Base-by-base conservation (phyloP, 108 stramenopile species). In the Conticribra guillardii region DNA sequence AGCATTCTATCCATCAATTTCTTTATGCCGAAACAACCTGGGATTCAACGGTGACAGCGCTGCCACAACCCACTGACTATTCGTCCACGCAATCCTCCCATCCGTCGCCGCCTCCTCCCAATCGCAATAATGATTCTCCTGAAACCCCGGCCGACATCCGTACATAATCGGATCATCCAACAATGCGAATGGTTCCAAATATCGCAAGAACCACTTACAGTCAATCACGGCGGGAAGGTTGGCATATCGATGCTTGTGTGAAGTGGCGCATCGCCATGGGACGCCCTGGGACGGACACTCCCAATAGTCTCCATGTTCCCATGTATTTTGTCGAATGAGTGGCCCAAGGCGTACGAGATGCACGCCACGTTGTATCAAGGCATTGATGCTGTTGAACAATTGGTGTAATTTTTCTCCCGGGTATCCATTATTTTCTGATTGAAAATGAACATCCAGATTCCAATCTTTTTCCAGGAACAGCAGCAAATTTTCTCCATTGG, bases 381-480 rank as follows among this genome's bases (percentile, higher is more conserved):
- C 37, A 27, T 41, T 61, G 34, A 44, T 27, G 21, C 60, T 61
- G 9, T 14, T 4, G 19, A 61, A 61, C n/a, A 61, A 29, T 8
- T 34, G 37, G 9, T 34, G 7, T 4, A 46, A 33, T 5, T 19
- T 4, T 4, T 33, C 19, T n/a, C 16, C 17, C 19, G 28, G 26
- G 4, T 29, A 7, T n/a, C n/a, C n/a, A n/a, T n/a, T n/a, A n/a
- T n/a, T n/a, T n/a, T n/a, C n/a, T n/a, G n/a, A n/a, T n/a, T n/a
- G n/a, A n/a, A n/a, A n/a, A n/a, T n/a, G n/a, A 15, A 17, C n/a
- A 28, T 4, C 9, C 4, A 51, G 17, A 33, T 61, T 4, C 37
- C 60, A 61, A n/a, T 34, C 56, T n/a, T 57, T 57, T 22, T 61
- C 60, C 21, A 61, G 22, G 60, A 61, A 61, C 37, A 61, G 4